phyloP scores from a whole-genome alignment of 495 filamentous ascomycete genomes.

The Aspergillus sparsus region DNA sequence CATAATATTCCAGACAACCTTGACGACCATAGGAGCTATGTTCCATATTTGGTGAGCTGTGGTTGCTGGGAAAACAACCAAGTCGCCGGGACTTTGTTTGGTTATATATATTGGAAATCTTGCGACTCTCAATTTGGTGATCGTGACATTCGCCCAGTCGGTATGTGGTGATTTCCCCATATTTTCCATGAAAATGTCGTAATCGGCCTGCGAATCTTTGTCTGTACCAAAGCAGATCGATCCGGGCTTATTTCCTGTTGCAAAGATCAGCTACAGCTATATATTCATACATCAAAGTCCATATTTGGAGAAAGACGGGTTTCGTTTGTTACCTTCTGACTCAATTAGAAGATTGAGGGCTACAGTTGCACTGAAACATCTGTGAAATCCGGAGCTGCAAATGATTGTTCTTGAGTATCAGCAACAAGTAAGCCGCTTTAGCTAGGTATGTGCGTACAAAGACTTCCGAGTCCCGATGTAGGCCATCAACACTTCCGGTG shows the following conservation, averaged over 20 bases:
- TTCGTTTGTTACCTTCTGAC: conserved; percentile 20
- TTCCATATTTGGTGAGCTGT: conserved; percentile 32
- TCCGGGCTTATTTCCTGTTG: conserved; percentile 17
- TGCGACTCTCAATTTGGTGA: conserved; percentile 17
- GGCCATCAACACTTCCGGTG: conserved; percentile 28
- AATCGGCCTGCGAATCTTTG: conserved; percentile 19
- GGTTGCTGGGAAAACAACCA: conserved; percentile 28
- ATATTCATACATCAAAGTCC: too few species aligned
- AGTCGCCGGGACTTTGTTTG: conserved; percentile 25
- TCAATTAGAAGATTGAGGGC: conserved; percentile 27
- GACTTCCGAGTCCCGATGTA: conserved; percentile 27
- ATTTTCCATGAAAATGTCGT: conserved; percentile 26
- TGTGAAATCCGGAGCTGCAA: conserved; percentile 27
- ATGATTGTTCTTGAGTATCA: neutral
- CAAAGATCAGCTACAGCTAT: neutral
- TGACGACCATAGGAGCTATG: conserved; percentile 23
- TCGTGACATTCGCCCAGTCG: conserved; percentile 26
- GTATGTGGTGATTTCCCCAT: conserved; percentile 27
- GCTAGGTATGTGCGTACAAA: conserved; percentile 16
- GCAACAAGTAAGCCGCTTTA: neutral
- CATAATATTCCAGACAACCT: conserved; percentile 31
- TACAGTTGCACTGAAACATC: conserved; percentile 29
- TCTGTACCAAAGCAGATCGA: conserved; percentile 30
- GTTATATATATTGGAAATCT: conserved; percentile 29
- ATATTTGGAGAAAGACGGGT: neutral